Percentiles rank a stretch among this genome's conserved stretches.
phyloP scores from a whole-genome alignment of 331 rosid genomes.

The Prunus yedoensis region DNA sequence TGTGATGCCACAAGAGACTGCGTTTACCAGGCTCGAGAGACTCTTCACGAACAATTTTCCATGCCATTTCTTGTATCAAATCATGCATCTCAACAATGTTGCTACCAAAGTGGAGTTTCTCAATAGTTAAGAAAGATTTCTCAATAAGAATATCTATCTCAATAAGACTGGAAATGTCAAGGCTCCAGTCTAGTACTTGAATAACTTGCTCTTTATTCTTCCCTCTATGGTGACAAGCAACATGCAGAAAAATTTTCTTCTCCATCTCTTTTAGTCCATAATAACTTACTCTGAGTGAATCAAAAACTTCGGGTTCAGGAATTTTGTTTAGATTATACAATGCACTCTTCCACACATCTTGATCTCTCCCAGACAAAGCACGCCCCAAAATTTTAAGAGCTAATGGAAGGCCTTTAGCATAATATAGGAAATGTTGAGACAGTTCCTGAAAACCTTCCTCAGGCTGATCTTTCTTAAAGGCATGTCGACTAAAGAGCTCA shows the following conservation, averaged over 20 bases:
- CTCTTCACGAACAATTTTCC: neutral
- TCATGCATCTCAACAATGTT: neutral
- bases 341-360: neutral
- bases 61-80: slow-evolving; percentile 5
- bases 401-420: too few relatives aligned
- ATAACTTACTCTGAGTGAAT: neutral
- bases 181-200: too few relatives aligned
- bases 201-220: neutral
- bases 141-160: neutral
- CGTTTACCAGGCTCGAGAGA: too few relatives aligned
- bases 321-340: neutral
- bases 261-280: neutral
- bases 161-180: neutral
- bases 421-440: too few relatives aligned
- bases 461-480: too few relatives aligned
- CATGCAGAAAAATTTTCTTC: neutral
- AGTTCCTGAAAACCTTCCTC: too few relatives aligned
- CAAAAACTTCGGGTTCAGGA: neutral
- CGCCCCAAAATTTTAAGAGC: too few relatives aligned
- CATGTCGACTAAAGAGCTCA: neutral
- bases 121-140: neutral
- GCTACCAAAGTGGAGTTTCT: neutral
- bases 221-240: neutral
- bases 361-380: neutral
- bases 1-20: too few relatives aligned